Conservation (phyloP, 768 basidiomycete species). For the Psilocybe azurescens region DNA sequence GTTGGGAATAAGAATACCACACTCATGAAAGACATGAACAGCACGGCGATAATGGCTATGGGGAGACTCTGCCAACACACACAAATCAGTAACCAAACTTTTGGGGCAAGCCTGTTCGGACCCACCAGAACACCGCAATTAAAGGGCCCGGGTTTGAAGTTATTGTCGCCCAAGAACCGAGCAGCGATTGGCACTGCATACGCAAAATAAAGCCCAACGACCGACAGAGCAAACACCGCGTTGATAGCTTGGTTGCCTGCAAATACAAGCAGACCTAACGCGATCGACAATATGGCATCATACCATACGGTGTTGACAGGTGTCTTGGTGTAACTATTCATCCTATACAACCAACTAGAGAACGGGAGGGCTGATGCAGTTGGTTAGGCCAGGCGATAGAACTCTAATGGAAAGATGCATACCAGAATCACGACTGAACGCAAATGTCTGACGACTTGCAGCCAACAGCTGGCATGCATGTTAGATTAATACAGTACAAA, state of each 20-base stretch:
- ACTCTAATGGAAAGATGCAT: slow-evolving; percentile 5
- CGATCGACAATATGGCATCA: slow-evolving; percentile 47
- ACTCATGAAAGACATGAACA: slow-evolving; percentile 72
- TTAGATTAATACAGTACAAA: neutral
- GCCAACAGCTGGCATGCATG: slow-evolving; percentile 29
- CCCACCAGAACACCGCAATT: slow-evolving; percentile 45
- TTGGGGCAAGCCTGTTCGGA: neutral
- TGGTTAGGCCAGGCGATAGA: neutral
- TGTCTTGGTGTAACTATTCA: slow-evolving; percentile 60
- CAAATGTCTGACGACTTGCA: slow-evolving; percentile 64
- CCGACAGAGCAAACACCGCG: slow-evolving; percentile 58
- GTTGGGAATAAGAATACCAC: slow-evolving; percentile 72
- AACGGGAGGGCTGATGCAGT: slow-evolving; percentile 56
- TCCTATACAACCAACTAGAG: slow-evolving; percentile 61
- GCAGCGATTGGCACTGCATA: slow-evolving; percentile 61
- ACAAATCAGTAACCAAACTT: neutral
- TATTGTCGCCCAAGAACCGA: slow-evolving; percentile 50
- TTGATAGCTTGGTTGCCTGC: slow-evolving; percentile 63
- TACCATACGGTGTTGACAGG: slow-evolving; percentile 69
- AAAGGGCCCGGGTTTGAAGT: slow-evolving; percentile 64
- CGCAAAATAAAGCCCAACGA: slow-evolving; percentile 51
- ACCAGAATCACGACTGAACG: slow-evolving; percentile 71
- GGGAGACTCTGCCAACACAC: slow-evolving; percentile 53
- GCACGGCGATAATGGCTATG: slow-evolving; percentile 58
- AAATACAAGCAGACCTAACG: slow-evolving; percentile 64